A percentile compares a stretch with the other conserved stretches of the same genome.
These are phyloP conservation scores for Suhomyces prunicola DNA, from an alignment of 805 yeast genomes.

Conservation along the genomic window DNA sequence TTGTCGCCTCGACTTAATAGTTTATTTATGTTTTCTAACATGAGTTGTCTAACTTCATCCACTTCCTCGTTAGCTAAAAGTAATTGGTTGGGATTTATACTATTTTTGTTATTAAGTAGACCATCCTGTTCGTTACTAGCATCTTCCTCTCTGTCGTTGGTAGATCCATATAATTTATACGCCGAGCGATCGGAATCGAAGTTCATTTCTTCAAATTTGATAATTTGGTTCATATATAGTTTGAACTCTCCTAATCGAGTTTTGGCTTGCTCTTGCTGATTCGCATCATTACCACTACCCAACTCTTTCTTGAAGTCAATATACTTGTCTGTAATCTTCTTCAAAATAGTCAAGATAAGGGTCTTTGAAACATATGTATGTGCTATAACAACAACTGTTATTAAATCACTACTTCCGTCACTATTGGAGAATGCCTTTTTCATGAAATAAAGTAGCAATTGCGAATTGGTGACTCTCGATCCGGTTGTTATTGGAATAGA, in stretches of 20 bases:
- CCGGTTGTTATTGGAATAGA: conserved; percentile 30
- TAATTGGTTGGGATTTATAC: conserved; percentile 36
- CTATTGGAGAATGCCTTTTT: conserved; percentile 40
- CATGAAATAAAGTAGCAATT: conserved; percentile 45
- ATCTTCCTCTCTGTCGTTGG: conserved; percentile 4
- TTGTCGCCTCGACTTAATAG: conserved; percentile 77
- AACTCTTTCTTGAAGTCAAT: conserved; percentile 35
- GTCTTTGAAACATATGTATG: conserved; percentile 43
- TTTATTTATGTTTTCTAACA: conserved; percentile 71
- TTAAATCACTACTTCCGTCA: conserved; percentile 47
- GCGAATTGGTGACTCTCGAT: conserved; percentile 23
- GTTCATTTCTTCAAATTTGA: conserved; percentile 50
- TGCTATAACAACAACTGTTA: conserved; percentile 50
- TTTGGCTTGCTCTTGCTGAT: conserved; percentile 5
- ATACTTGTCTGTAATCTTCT: conserved; percentile 50
- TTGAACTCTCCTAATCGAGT: conserved; percentile 49
- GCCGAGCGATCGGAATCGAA: conserved; percentile 31
- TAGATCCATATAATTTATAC: conserved; percentile 33
- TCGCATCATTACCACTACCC: conserved; percentile 10
- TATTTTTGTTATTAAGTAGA: conserved; percentile 13
- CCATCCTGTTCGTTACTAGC: conserved; percentile 15
- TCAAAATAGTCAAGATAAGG: conserved; percentile 45
- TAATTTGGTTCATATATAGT: conserved; percentile 53
- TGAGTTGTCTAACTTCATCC: conserved; percentile 60
- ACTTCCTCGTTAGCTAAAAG: conserved; percentile 51